Percentiles rank a stretch among this genome's conserved stretches.
phyloP scores from a whole-genome alignment of 805 yeast species.

The Kodamaea laetipori region DNA sequence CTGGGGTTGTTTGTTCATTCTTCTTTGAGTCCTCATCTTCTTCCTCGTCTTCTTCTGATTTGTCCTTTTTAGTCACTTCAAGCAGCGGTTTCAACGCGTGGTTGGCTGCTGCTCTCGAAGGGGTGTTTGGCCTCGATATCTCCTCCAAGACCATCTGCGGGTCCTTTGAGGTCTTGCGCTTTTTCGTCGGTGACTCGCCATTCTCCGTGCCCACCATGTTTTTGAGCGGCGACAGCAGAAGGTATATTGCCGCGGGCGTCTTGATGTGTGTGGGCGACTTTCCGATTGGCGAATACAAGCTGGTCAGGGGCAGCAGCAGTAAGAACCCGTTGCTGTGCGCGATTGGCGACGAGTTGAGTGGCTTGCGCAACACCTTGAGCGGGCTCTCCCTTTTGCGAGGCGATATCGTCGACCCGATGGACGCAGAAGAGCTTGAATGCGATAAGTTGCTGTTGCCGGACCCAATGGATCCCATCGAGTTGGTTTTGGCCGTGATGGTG shows the following conservation, averaged over 20 bases:
- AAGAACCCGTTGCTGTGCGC: conserved; percentile 13
- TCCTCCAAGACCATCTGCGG: conserved; percentile 35
- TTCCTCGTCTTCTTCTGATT: background rate
- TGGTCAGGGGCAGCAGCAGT: conserved; percentile 29
- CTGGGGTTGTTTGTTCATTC: conserved; percentile 17
- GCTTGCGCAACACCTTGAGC: conserved; percentile 32
- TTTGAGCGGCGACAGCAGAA: conserved; percentile 39
- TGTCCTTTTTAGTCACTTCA: conserved; percentile 12
- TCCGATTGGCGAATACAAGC: conserved; percentile 41
- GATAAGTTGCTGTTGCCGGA: background rate
- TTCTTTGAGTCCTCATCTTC: conserved; percentile 5
- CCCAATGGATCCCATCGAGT: background rate
- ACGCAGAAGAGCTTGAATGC: background rate
- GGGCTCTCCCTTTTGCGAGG: conserved; percentile 27
- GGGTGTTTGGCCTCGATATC: conserved; percentile 29
- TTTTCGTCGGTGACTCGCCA: conserved; percentile 36
- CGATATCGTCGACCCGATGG: conserved; percentile 9
- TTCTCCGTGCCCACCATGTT: conserved; percentile 19
- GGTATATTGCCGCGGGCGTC: conserved; percentile 36
- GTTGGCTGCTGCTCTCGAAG: conserved; percentile 18
- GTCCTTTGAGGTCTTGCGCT: conserved; percentile 15
- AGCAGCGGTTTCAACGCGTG: conserved; percentile 16
- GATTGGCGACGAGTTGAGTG: conserved; percentile 23
- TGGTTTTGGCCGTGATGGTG: conserved; percentile 45
- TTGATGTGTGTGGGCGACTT: conserved; percentile 44